A percentile compares a stretch with the other conserved stretches of the same genome.
Evolutionary conservation across 2,329 filamentous ascomycete genomes (phyloP).

Genomic region (Diaporthe sp.): DNA sequence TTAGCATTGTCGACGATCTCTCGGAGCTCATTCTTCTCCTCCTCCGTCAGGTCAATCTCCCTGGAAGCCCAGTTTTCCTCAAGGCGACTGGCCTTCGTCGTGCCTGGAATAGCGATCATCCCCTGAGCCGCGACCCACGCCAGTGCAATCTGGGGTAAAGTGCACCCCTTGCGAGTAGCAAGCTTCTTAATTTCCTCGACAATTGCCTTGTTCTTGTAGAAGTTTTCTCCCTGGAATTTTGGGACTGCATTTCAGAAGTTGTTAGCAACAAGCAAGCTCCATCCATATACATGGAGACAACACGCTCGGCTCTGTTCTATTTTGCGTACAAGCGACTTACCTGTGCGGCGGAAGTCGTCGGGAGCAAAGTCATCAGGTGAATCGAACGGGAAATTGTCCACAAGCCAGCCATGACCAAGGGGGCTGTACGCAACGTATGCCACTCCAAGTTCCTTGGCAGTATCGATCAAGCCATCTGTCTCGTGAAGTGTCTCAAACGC

Average conservation of each 20-base stretch:
- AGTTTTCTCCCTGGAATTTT: constrained; percentile 55
- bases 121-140: constrained; percentile 46
- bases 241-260: constrained; percentile 32
- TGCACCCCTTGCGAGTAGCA: constrained; percentile 47
- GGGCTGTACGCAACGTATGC: constrained; percentile 59
- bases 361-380: constrained; percentile 56
- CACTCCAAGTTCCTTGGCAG: constrained; percentile 51
- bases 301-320: not conserved
- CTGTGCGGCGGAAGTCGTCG: not conserved
- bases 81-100: constrained; percentile 1
- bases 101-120: constrained; percentile 19
- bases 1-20: not conserved
- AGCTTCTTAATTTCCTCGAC: constrained; percentile 54
- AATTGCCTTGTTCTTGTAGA: constrained; percentile 54
- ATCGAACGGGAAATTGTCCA: constrained; percentile 54
- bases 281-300: not conserved
- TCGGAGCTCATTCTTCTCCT: constrained; percentile 47
- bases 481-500: constrained; percentile 55
- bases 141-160: constrained; percentile 46
- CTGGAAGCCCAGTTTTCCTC: constrained; percentile 44
- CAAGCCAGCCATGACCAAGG: constrained; percentile 58
- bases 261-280: not conserved
- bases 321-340: not conserved
- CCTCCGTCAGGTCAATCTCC: constrained; percentile 46
- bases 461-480: constrained; percentile 51